Percentiles rank a stretch among this genome's conserved stretches.
These are phyloP conservation scores for Blepharisma stoltei DNA, from an alignment of 73 alveolate genomes.

Conservation along the genomic window DNA sequence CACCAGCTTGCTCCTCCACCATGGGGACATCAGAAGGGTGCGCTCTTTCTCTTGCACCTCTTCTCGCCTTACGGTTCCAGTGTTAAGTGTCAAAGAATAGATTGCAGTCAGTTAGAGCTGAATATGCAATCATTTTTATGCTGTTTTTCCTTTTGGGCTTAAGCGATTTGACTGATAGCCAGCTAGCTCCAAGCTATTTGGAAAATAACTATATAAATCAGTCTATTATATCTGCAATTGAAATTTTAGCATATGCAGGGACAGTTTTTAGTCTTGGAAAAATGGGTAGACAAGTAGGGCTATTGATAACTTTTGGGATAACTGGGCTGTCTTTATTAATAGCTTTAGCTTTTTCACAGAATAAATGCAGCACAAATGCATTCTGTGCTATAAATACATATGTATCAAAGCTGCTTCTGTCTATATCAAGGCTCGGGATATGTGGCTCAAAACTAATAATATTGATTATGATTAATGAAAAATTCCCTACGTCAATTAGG, in stretches of 20 bases:
- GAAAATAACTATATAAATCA: neutral
- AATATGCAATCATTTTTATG: no score
- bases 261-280: neutral
- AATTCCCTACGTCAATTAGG: conserved; percentile 5
- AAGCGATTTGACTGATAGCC: no score
- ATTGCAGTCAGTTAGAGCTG: neutral
- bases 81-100: no score
- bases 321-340: conserved; percentile 9
- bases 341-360: conserved; percentile 14
- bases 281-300: conserved; percentile 20
- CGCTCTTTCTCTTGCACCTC: no score
- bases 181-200: neutral
- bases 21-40: no score
- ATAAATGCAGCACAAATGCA: neutral
- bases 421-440: neutral
- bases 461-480: neutral
- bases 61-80: no score
- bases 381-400: neutral
- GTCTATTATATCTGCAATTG: neutral
- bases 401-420: neutral
- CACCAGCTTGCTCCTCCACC: no score
- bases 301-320: neutral
- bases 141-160: no score
- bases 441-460: neutral
- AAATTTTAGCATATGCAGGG: neutral